Percentiles rank a stretch among this genome's conserved stretches.
Conservation (phyloP, 1,139 yeast genomes). For the Lodderomyces theae region DNA sequence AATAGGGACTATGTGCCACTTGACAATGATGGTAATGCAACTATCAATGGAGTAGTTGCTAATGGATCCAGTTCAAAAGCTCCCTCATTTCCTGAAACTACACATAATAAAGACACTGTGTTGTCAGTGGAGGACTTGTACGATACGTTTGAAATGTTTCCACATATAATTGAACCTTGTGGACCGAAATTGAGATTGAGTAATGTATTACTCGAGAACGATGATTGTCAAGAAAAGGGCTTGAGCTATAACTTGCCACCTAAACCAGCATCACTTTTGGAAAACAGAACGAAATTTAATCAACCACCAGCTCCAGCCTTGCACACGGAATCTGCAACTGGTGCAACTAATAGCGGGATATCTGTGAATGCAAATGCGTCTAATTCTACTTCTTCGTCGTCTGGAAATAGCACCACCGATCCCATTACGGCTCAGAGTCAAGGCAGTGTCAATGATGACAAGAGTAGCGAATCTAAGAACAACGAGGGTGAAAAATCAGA, state of each 20-base stretch:
- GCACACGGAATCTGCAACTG: slow-evolving; percentile 6
- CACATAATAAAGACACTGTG: slow-evolving; percentile 25
- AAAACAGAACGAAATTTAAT: background rate
- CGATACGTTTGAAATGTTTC: slow-evolving; percentile 61
- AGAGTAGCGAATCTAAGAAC: background rate
- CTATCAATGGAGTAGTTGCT: no score
- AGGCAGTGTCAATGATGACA: background rate
- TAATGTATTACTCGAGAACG: slow-evolving; percentile 56
- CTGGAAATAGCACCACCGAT: background rate
- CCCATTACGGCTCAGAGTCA: background rate
- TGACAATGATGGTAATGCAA: slow-evolving; percentile 2
- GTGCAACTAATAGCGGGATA: background rate
- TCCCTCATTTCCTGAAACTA: background rate
- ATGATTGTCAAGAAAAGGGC: slow-evolving; percentile 42
- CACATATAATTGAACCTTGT: slow-evolving; percentile 65
- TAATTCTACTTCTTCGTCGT: background rate
- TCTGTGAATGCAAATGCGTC: background rate
- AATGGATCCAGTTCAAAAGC: background rate
- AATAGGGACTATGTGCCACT: slow-evolving; percentile 34
- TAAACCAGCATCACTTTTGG: slow-evolving; percentile 10
- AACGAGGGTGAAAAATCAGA: background rate
- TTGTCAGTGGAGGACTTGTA: slow-evolving; percentile 64
- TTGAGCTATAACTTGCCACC: slow-evolving; percentile 46
- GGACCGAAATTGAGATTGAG: slow-evolving; percentile 57
- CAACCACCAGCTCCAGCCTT: background rate